Evolutionary conservation across 805 yeast species (phyloP), one percentile per base, ranked within the genome.

Genomic region (Suhomyces xylopsoci): DNA sequence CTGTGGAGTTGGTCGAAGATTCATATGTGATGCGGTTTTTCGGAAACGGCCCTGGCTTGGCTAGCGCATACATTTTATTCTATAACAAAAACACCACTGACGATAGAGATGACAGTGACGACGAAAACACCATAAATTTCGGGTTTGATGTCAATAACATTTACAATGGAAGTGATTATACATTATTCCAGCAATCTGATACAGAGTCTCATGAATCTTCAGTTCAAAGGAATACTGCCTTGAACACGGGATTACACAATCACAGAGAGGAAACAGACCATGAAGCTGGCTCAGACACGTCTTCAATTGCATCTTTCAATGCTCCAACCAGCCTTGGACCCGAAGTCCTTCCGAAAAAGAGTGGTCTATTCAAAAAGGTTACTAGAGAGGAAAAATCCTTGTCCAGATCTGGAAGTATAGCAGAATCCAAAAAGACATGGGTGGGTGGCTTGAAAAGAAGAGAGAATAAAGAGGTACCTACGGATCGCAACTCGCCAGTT

Each of bases 31-130:
- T 84, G 67, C 81, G 87, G 60, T 94, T 92, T 63, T 87, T 90
- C 62, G 98, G 98, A 25, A 93, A 90, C 65, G 84, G 87, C 3
- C 87, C 88, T 2, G 94, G 96, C 7, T 78, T 90, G 62, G 91
- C 97, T 0, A 87, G 97, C 25, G 98, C 98, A 0, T 94, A 94
- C 68, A 85, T 94, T 25, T 71, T 94, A 50, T 89, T 92, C 62
- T 93, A 93, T 68, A 85, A 82, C 59, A 66, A 64, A 45, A 55
- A 64, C 38, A n/a, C 43, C 1, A 15, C 34, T 10, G 22, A 7
- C n/a, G 47, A 44, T 22, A 46, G 45, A 34, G 85, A 83, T 56
- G 74, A 78, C n/a, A 38, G 22, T 19, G 68, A 73, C 12, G 79
- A 79, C 26, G 69, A 67, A 9, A 66, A 69, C 17, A 61, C 57